phyloP scores from a whole-genome alignment of 352 stramenopile genomes.

The Phytophthora foliorum region DNA sequence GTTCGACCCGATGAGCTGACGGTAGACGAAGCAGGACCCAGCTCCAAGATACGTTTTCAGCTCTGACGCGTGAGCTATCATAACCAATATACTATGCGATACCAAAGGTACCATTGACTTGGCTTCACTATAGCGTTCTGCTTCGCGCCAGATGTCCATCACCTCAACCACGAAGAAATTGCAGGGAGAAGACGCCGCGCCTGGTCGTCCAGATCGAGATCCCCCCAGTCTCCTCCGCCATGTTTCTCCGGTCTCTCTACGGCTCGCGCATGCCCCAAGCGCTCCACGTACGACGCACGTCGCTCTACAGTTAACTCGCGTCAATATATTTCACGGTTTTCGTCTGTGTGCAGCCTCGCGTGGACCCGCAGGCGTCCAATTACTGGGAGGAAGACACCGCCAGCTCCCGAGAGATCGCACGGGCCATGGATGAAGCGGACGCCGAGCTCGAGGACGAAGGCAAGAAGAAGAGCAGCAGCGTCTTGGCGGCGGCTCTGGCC shows the following conservation, averaged over 20 bases:
- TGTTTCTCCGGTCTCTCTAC: conserved; percentile 87
- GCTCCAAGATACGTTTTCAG: neutral
- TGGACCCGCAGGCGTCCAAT: conserved; percentile 70
- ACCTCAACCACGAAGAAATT: conserved; percentile 27
- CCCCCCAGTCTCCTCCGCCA: conserved; percentile 28
- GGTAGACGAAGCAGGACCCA: too few relatives aligned
- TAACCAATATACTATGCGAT: too few relatives aligned
- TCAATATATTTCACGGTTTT: neutral
- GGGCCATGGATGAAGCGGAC: conserved; percentile 70
- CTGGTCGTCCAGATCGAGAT: conserved; percentile 15
- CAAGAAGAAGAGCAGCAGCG: conserved; percentile 61
- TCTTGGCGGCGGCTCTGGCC: conserved; percentile 34
- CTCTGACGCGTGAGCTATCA: neutral
- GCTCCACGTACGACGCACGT: conserved; percentile 60
- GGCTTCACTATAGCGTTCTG: neutral
- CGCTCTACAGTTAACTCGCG: neutral
- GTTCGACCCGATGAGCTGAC: conserved; percentile 21
- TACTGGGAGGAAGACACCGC: conserved; percentile 87
- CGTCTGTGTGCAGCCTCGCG: conserved; percentile 55
- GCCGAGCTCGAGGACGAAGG: conserved; percentile 32
- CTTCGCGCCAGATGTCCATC: conserved; percentile 14
- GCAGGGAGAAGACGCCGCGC: conserved; percentile 24
- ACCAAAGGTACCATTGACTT: neutral
- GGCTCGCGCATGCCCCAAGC: conserved; percentile 82
- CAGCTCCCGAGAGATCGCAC: conserved; percentile 69